phyloP scores from a whole-genome alignment of 768 basidiomycete genomes.

The Nidularia pulvinata region DNA sequence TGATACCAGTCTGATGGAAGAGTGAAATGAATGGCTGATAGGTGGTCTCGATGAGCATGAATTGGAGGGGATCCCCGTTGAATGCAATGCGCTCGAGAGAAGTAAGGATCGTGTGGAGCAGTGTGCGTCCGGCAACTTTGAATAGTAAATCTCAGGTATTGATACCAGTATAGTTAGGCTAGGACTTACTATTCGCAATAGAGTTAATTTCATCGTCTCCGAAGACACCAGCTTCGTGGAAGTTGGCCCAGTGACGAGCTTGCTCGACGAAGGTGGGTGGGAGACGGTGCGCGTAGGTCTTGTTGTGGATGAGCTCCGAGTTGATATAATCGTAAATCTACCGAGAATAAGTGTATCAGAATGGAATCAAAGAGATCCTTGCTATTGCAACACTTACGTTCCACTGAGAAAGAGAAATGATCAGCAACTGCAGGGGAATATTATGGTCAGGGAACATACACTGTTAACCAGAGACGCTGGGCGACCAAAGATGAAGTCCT shows the following conservation, averaged over 20 bases:
- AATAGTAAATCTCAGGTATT: neutral
- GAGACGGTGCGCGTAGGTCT: slow-evolving; percentile 75
- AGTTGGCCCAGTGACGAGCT: slow-evolving; percentile 74
- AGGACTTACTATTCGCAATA: slow-evolving; percentile 75
- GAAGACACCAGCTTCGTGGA: slow-evolving; percentile 80
- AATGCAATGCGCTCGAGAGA: slow-evolving; percentile 80
- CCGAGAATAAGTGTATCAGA: slow-evolving; percentile 6
- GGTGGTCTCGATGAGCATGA: slow-evolving; percentile 77
- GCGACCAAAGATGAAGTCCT: slow-evolving; percentile 73
- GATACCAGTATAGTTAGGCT: neutral
- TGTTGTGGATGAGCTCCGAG: slow-evolving; percentile 79
- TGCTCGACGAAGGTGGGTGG: slow-evolving; percentile 80
- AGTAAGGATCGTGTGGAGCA: slow-evolving; percentile 68
- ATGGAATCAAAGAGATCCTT: slow-evolving; percentile 2
- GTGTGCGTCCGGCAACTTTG: slow-evolving; percentile 80
- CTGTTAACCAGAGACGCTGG: slow-evolving; percentile 68
- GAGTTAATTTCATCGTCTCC: slow-evolving; percentile 57
- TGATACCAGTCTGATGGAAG: slow-evolving; percentile 74
- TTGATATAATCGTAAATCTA: slow-evolving; percentile 81
- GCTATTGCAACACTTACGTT: slow-evolving; percentile 52
- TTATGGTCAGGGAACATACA: slow-evolving; percentile 35
- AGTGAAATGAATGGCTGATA: slow-evolving; percentile 93
- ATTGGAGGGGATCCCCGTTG: slow-evolving; percentile 77
- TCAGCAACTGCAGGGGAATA: slow-evolving; percentile 7
- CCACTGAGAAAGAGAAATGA: slow-evolving; percentile 47